Percentiles rank a stretch among this genome's conserved stretches.
These are phyloP conservation scores for Verticillium nonalfalfae DNA, from an alignment of 2,329 filamentous ascomycete genomes.

Conservation along the genomic window DNA sequence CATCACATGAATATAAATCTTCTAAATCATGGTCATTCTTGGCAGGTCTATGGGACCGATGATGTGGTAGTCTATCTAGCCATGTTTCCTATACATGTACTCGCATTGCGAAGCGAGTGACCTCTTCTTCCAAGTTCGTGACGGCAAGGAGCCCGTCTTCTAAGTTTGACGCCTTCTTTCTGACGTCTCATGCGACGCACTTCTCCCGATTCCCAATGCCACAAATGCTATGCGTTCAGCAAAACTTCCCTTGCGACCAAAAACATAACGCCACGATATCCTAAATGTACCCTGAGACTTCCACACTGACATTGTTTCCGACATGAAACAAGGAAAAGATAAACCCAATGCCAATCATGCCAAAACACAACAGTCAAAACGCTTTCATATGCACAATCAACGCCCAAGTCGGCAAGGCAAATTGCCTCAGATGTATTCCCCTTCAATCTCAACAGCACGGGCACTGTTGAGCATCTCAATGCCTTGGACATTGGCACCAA, in stretches of 20 bases:
- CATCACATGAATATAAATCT: background rate
- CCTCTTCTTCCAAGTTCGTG: background rate
- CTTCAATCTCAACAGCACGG: slow-evolving; percentile 12
- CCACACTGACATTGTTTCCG: background rate
- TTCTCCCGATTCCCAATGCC: background rate
- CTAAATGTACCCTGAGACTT: background rate
- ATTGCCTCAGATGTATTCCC: slow-evolving; percentile 23
- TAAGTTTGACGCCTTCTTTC: background rate
- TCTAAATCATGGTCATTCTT: background rate
- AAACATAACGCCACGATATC: background rate
- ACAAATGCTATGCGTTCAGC: background rate
- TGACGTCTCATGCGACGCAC: background rate
- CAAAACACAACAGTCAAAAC: background rate
- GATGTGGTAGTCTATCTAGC: background rate
- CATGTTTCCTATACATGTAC: background rate
- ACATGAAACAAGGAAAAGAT: background rate
- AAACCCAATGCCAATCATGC: background rate
- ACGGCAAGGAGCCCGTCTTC: background rate
- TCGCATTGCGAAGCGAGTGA: background rate
- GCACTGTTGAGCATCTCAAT: slow-evolving; percentile 52
- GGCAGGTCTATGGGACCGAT: background rate
- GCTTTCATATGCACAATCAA: background rate
- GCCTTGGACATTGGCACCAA: slow-evolving; percentile 57
- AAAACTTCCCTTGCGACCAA: background rate
- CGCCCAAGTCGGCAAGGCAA: background rate